Percentiles rank a stretch among this genome's conserved stretches.
These are phyloP conservation scores for Amaranthus tricolor DNA, from an alignment of 179 eudicot species.

Conservation along the genomic window DNA sequence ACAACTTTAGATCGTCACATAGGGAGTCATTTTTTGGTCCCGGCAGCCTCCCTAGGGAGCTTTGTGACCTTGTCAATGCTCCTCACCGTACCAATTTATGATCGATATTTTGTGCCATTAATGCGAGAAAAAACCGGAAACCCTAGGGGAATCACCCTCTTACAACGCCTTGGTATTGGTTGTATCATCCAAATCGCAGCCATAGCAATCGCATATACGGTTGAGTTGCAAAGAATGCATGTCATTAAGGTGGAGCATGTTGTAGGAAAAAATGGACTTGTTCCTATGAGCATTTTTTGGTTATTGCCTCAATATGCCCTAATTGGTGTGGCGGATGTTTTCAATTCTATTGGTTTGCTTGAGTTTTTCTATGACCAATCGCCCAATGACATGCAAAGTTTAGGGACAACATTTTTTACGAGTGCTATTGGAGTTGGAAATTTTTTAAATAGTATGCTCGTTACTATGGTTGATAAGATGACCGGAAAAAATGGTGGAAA, in stretches of 20 bases:
- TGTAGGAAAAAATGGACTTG: conserved; percentile 28
- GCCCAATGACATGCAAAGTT: conserved; percentile 76
- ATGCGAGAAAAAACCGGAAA: conserved; percentile 55
- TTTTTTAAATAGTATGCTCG: conserved; percentile 64
- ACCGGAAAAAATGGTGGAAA: conserved; percentile 49
- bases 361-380: conserved; percentile 87
- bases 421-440: conserved; percentile 79
- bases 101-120: conserved; percentile 67
- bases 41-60: conserved; percentile 76
- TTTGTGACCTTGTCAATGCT: conserved; percentile 73
- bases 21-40: conserved; percentile 49
- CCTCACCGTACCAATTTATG: conserved; percentile 58
- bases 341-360: conserved; percentile 64
- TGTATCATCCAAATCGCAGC: conserved; percentile 60
- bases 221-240: conserved; percentile 57
- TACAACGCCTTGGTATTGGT: conserved; percentile 69
- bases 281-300: conserved; percentile 69
- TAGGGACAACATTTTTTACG: conserved; percentile 79
- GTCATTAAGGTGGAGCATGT: conserved; percentile 40
- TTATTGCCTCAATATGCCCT: conserved; percentile 67
- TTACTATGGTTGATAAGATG: conserved; percentile 61
- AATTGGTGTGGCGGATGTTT: conserved; percentile 67
- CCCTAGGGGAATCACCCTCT: conserved; percentile 70
- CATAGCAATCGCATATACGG: conserved; percentile 52
- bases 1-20: conserved; percentile 66